Base-by-base conservation (phyloP, 345 rosid genomes). In the Dimocarpus longan region DNA sequence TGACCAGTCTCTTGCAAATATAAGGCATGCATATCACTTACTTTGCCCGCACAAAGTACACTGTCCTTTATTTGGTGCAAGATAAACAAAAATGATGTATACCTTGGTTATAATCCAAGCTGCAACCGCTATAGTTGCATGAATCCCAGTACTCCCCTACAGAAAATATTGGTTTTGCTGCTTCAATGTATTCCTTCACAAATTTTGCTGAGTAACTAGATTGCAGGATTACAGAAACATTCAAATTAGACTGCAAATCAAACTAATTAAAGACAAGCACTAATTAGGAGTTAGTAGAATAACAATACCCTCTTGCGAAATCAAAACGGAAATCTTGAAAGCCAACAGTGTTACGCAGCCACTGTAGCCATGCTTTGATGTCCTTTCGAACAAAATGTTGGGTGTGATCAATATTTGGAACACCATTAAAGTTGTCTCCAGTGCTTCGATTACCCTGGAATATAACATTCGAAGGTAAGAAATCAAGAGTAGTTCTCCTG, bases 141-240 rank as follows among this genome's bases (percentile, higher is more conserved):
- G 97, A 90, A 85, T 93, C 98, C 98, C 98, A 95, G 75, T 83
- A 88, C 86, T 95, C 98, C 62, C 98, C 98, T 81, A 95, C 94
- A 28, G 95, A 89, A 85, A 92, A 91, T 43, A 88, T 70, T 32
- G 98, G 98, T 87, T 88, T 92, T 12, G 97, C 92, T 66, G 84
- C 94, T 84, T 94, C 94, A 77, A 93, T 90, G 83, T 93, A 93
- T 82, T 92, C 95, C 80, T 92, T 93, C 76, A 90, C 98, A 85
- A 86, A 93, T 18, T 88, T 86, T 37, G 97, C 82, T 43, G 95
- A 92, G 80, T 95, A 95, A 67, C 98, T 95, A 71, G 64, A 78
- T 42, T 57, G 12, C 50, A 85, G 77, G 68, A 79, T 77, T 42
- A 50, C 44, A 26, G n/a, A 71, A 73, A 18, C 65, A 54, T 74